Conservation (phyloP, 306 rosid species). For the Dalbergia cochinchinensis region DNA sequence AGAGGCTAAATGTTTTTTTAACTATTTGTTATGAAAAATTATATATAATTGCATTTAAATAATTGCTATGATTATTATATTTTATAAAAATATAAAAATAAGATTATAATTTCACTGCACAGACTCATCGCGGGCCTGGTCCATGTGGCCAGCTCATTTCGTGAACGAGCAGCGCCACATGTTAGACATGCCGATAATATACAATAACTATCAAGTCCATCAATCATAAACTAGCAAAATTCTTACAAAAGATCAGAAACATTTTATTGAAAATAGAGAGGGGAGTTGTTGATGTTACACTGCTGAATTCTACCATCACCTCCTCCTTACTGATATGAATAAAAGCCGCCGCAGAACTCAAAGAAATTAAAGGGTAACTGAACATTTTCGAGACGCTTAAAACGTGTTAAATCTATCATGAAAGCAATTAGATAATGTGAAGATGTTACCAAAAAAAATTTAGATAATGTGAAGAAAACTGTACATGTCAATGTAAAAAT, state of each 20-base stretch:
- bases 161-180: too few relatives aligned
- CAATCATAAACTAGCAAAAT: neutral
- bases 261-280: constrained; percentile 18
- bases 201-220: neutral
- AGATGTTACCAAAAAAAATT: neutral
- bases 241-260: neutral
- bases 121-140: too few relatives aligned
- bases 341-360: neutral
- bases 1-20: too few relatives aligned
- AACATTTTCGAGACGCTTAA: constrained; percentile 44
- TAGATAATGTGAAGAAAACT: constrained; percentile 46
- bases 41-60: too few relatives aligned
- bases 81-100: too few relatives aligned
- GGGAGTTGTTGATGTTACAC: constrained; percentile 34
- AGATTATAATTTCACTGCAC: too few relatives aligned
- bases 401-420: neutral
- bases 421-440: constrained; percentile 24
- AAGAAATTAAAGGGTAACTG: constrained; percentile 16
- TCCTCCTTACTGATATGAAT: constrained; percentile 32
- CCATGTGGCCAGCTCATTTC: too few relatives aligned
- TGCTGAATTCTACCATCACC: constrained; percentile 41
- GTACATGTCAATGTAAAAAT: constrained; percentile 55
- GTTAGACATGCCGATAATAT: too few relatives aligned
- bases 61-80: too few relatives aligned
- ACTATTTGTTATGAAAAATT: too few relatives aligned